Conservation (phyloP, 1,139 yeast species). For the Pichia sp. region DNA sequence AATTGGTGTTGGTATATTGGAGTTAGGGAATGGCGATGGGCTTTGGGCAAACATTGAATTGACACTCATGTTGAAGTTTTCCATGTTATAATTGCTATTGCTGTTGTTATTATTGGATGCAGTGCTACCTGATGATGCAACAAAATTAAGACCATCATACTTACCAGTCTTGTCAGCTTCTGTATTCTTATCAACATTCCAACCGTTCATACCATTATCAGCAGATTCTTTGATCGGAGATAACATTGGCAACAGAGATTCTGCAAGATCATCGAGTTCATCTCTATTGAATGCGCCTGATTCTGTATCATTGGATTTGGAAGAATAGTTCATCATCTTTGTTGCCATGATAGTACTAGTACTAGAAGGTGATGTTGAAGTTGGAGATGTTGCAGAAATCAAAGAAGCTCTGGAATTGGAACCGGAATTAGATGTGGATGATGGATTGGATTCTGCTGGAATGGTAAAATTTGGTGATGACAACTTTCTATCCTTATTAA, state of each 20-base stretch:
- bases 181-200: neutral
- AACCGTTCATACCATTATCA: neutral
- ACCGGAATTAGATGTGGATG: neutral
- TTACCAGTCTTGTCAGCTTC: neutral
- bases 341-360: neutral
- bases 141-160: conserved; percentile 8
- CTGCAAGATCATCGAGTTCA: neutral
- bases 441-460: neutral
- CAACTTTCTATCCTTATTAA: neutral
- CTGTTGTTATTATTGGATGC: neutral
- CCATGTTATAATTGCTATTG: neutral
- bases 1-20: neutral
- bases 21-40: conserved; percentile 3
- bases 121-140: neutral
- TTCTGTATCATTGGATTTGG: neutral
- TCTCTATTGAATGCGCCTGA: neutral
- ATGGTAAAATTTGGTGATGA: neutral
- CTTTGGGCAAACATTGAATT: conserved; percentile 2
- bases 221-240: conserved; percentile 2
- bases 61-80: neutral
- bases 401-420: conserved; percentile 4
- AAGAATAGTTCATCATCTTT: neutral
- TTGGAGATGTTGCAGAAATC: conserved; percentile 1
- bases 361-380: conserved; percentile 6
- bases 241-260: neutral